Evolutionary conservation across 768 basidiomycete genomes (phyloP), one percentile per base, ranked within the genome.

Genomic region (Gyrodon lividus): DNA sequence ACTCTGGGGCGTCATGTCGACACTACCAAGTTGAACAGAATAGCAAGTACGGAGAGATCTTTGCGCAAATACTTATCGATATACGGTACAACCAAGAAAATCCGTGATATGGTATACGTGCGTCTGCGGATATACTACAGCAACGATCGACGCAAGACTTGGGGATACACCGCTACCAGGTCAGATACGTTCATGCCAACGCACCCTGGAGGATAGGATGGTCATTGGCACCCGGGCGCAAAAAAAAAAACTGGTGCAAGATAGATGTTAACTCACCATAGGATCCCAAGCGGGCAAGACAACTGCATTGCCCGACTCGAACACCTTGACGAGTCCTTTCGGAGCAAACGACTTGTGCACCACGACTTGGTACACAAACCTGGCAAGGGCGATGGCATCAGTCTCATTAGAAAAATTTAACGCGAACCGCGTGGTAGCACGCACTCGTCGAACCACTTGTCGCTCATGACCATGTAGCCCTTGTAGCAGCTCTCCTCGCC

Each of bases 281-380:
- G 69, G 67, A 42, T 98, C 95, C 93, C 93, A 98, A 28, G 88
- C 79, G 2, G 91, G 85, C n/a, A 97, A 73, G 22, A 89, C 83
- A 19, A 79, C 68, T 55, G 73, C 70, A 30, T 92, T 75, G 3
- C 77, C 83, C 8, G 75, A 67, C 59, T 98, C 92, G 51, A 81
- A 87, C 14, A 98, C 82, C 63, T 85, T 81, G 28, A 89, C 83
- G 49, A 94, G 86, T 31, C 92, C 85, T 68, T 81, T 86, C 13
- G 88, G 83, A 16, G 92, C 90, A 52, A 93, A 70, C 26, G 79
- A 75, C 69, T 86, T 87, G 45, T 90, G 92, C 16, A 91, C 82
- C 10, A 97, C 96, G 22, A 96, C 84, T 70, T 98, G 96, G 72
- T 92, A 98, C 24, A 96, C 91, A 65, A 83, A 92, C 65, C 88